Base-by-base conservation (phyloP, 106 monocot genomes). In the Ottelia alismoides region DNA sequence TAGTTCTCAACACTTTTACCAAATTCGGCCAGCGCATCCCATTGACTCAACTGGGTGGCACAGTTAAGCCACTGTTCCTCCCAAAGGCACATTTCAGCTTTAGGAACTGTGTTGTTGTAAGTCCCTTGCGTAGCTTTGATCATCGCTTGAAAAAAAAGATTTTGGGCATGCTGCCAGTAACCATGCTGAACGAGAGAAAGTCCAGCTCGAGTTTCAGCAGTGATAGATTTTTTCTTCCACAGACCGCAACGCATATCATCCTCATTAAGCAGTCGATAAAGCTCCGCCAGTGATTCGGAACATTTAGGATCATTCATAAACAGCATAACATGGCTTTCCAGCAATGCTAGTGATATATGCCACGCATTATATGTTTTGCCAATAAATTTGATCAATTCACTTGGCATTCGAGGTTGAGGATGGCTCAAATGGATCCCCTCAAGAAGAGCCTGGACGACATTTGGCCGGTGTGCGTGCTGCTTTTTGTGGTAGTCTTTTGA, bases 1-100 rank as follows among this genome's bases (percentile, higher is more conserved):
- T 89, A 82, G 70, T 96, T 96, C 45, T 96, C 96, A 25, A 89
- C 84, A 58, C 81, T 79, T 71, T 96, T 96, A 27, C 96, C 96
- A 68, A 78, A 96, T 57, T 96, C 96, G 27, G 72, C 70, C 46
- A 96, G 72, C 19, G 64, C 81, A 49, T 96, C 96, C 96, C 96
- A 96, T 30, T 96, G 96, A 63, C 89, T 85, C 44, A 96, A 61
- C 57, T 96, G 96, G 56, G 59, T 60, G 35, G 88, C 96, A 82
- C 96, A 96, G n/a, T 68, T 55, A 45, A 96, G 58, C 96, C 96
- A 96, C 47, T 89, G 81, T 51, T 96, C 96, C 75, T 96, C 96
- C 96, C 96, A 96, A 48, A 96, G 80, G 53, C 87, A 96, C 96
- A 96, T 89, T 71, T 96, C 96, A 65, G 88, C 84, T 57, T 96